Evolutionary conservation across 257 asterid species (phyloP), one percentile per base, ranked within the genome.

Genomic region (Orobanche coerulescens): DNA sequence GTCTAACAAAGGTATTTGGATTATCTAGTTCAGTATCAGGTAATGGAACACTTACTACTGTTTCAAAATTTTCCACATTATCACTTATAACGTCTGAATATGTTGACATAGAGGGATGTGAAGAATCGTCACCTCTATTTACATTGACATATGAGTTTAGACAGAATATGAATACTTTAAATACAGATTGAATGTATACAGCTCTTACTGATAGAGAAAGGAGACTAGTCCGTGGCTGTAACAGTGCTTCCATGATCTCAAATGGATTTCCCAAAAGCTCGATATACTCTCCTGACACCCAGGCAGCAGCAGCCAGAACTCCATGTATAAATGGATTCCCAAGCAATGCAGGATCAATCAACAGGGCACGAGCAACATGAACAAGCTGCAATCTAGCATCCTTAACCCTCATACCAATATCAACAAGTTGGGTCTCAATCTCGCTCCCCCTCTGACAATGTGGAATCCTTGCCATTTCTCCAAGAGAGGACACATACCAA

Each of bases 321-420:
- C 73, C 76, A 36, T 82, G 90, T 58, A 92, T 57, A 64, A 76
- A 84, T 39, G 81, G 84, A 77, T 82, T 84, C 8, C 95, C 98
- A 61, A 88, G 94, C 63, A 92, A 77, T 16, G 98, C 95, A 62
- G 98, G 96, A 77, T 92, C 98, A 74, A 88, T 86, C 73, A 92
- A 83, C 62, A 88, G 78, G 23, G 80, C 84, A 66, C 98, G 95
- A 49, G 88, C 79, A 80, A 92, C 85, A 9, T 62, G 83, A 70
- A 92, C 95, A 69, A 92, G 96, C 73, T 78, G 82, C 19, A 71
- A 69, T 70, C 98, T 86, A 72, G 85, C 98, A 78, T 92, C 98
- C 75, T 79, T 84, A 58, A 92, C 98, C 84, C 98, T 82, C 87
- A 86, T 82, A 61, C 94, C 94, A 58, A 92, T 84, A 78, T 92